These are phyloP conservation scores for Dioscorea dumetorum DNA, from an alignment of 106 monocot genomes.

Conservation along the genomic window DNA sequence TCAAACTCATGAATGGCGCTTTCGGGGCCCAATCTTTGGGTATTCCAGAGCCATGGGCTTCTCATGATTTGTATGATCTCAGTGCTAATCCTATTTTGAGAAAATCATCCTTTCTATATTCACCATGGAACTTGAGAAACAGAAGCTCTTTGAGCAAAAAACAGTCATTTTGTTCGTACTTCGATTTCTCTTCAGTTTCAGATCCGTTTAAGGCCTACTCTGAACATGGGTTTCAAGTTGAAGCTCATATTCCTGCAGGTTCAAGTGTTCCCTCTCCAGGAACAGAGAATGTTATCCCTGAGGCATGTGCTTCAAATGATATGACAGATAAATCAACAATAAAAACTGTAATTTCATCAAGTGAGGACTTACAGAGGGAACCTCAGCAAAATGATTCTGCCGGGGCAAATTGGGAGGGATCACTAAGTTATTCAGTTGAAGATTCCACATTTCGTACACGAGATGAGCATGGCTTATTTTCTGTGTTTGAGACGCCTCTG, in stretches of 20 bases:
- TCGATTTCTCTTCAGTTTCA: conserved; percentile 60
- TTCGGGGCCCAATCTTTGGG: conserved; percentile 1
- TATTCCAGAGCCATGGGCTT: conserved; percentile 13
- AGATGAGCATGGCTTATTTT: conserved; percentile 12
- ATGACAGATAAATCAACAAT: conserved; percentile 9
- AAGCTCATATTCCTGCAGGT: conserved; percentile 1
- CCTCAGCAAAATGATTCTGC: conserved; percentile 28
- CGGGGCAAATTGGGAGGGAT: conserved; percentile 56
- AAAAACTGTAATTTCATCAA: conserved; percentile 17
- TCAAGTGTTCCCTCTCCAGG: background rate
- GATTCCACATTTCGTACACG: conserved; percentile 2
- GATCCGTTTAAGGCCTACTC: conserved; percentile 42
- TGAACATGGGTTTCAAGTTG: conserved; percentile 13
- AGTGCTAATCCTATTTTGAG: conserved; percentile 50
- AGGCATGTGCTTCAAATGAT: conserved; percentile 8
- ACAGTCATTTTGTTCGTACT: conserved; percentile 23
- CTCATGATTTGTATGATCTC: conserved; percentile 32
- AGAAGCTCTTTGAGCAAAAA: conserved; percentile 12
- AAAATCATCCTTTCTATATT: conserved; percentile 33
- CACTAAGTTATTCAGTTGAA: conserved; percentile 32
- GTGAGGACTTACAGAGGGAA: conserved; percentile 12
- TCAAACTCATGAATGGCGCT: conserved; percentile 8
- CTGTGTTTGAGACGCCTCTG: conserved; percentile 59
- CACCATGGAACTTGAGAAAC: conserved; percentile 15
- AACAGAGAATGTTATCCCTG: conserved; percentile 4